These are phyloP conservation scores for Skeletonema tropicum DNA, from an alignment of 108 stramenopile species.

Conservation along the genomic window DNA sequence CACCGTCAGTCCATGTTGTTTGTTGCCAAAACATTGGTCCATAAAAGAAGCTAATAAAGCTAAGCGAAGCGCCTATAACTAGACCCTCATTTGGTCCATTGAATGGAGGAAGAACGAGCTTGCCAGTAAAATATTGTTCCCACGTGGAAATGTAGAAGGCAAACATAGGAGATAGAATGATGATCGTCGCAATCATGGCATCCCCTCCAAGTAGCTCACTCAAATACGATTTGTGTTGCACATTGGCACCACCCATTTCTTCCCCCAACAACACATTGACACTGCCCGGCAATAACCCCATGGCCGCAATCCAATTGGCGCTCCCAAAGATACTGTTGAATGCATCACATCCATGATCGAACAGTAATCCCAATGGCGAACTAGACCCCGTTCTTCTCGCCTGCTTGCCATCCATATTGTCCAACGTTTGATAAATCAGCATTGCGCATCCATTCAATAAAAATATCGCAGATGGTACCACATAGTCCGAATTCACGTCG, in stretches of 20 bases:
- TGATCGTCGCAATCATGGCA: conserved; percentile 18
- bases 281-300: conserved; percentile 53
- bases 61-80: conserved; percentile 61
- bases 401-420: conserved; percentile 99
- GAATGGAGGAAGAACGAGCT: conserved; percentile 77
- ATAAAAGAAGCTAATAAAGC: conserved; percentile 55
- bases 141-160: conserved; percentile 84
- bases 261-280: conserved; percentile 37
- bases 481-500: conserved; percentile 17
- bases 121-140: conserved; percentile 88
- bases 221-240: conserved; percentile 26
- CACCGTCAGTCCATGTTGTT: conserved; percentile 40
- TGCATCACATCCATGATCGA: conserved; percentile 98
- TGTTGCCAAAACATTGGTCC: conserved; percentile 75
- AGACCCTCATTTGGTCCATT: conserved; percentile 90
- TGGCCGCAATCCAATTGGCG: conserved; percentile 76
- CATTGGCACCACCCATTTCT: conserved; percentile 7
- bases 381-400: conserved; percentile 86
- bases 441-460: conserved; percentile 79
- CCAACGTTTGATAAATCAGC: conserved; percentile 96
- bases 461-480: conserved; percentile 84
- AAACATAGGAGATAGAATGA: conserved; percentile 64
- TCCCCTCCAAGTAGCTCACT: conserved; percentile 42
- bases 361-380: conserved; percentile 92
- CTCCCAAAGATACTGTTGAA: conserved; percentile 84